Percentiles rank a stretch among this genome's conserved stretches.
Evolutionary conservation across 1,139 yeast genomes (phyloP).

Genomic region (Taiozyma sp.): DNA sequence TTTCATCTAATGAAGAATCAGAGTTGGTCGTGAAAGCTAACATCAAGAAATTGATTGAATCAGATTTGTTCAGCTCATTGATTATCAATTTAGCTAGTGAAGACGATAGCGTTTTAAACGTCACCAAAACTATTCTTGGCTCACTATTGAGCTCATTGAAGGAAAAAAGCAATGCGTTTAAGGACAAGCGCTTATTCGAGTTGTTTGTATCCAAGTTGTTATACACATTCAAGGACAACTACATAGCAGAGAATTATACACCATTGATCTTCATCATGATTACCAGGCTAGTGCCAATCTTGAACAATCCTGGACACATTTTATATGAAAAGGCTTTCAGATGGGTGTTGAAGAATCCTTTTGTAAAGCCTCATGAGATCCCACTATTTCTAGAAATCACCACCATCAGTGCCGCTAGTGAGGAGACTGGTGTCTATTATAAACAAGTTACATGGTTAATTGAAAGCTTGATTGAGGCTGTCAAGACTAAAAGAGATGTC

Average conservation of each 20-base stretch:
- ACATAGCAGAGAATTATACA: slow-evolving; percentile 26
- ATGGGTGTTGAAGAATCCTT: slow-evolving; percentile 45
- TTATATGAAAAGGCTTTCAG: slow-evolving; percentile 66
- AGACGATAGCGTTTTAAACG: slow-evolving; percentile 45
- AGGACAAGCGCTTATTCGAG: slow-evolving; percentile 54
- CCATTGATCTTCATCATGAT: slow-evolving; percentile 42
- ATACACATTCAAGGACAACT: slow-evolving; percentile 34
- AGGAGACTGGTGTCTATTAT: slow-evolving; percentile 48
- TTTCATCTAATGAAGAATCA: slow-evolving; percentile 26
- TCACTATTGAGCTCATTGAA: slow-evolving; percentile 37
- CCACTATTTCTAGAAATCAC: slow-evolving; percentile 57
- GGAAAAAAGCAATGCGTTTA: slow-evolving; percentile 34
- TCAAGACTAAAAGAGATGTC: slow-evolving; percentile 46
- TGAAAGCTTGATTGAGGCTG: slow-evolving; percentile 41
- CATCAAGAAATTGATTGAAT: slow-evolving; percentile 53
- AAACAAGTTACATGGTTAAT: slow-evolving; percentile 68
- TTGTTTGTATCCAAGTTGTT: slow-evolving; percentile 60
- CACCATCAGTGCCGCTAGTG: slow-evolving; percentile 30
- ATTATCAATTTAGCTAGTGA: slow-evolving; percentile 50
- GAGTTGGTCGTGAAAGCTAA: slow-evolving; percentile 37
- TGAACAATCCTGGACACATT: slow-evolving; percentile 65
- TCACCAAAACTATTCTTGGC: slow-evolving; percentile 39
- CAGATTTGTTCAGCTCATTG: slow-evolving; percentile 53
- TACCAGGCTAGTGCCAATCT: slow-evolving; percentile 50
- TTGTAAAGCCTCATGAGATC: slow-evolving; percentile 49